Evolutionary conservation across 2,329 filamentous ascomycete species (phyloP), one percentile per base, ranked within the genome.

Genomic region (Lomentospora prolificans): DNA sequence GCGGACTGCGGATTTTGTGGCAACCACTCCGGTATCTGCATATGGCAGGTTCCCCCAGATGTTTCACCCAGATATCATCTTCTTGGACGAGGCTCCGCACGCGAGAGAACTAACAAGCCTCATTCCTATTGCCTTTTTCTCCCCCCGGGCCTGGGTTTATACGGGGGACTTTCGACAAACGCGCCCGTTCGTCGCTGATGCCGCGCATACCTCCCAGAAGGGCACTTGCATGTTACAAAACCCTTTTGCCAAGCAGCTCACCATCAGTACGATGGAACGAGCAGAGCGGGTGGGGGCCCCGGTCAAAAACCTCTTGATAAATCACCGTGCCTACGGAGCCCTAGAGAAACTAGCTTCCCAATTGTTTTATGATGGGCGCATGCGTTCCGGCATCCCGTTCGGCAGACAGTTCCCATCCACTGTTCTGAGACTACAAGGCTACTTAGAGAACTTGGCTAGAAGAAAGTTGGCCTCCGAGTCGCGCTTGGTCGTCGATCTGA

Each of bases 61-160:
- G 5, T 89, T 90, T 30, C 85, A 87, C 60, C 89, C 90, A 0
- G 87, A 94, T 62, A 84, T 95, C 60, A 82, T 94, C 0, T 91
- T 95, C 64, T 88, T 95, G 60, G 90, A 91, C 46, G 89, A 95
- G 66, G 71, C 72, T 0, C 71, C 73, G 0, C 74, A 77, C 48
- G 72, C 72, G 0, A 63, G 74, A 14, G 75, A 77, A 59, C 62
- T 76, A 0, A 75, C 74, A 0, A 72, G 70, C 0, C 60, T 77
- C 17, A 75, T 77, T 1, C 66, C 74, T 0, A 63, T 77, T 19
- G 73, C 73, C 0, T 71, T 68, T 27, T 76, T 70, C 50, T 65
- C 67, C 2, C 73, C 74, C 0, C 58, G 67, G 2, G 69, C 66
- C 0, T 77, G 73, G 72, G 71, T 77, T 2, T 70, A 75, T 50